Evolutionary conservation across 495 filamentous ascomycete species (phyloP).

Genomic region (Neurospora sp.): DNA sequence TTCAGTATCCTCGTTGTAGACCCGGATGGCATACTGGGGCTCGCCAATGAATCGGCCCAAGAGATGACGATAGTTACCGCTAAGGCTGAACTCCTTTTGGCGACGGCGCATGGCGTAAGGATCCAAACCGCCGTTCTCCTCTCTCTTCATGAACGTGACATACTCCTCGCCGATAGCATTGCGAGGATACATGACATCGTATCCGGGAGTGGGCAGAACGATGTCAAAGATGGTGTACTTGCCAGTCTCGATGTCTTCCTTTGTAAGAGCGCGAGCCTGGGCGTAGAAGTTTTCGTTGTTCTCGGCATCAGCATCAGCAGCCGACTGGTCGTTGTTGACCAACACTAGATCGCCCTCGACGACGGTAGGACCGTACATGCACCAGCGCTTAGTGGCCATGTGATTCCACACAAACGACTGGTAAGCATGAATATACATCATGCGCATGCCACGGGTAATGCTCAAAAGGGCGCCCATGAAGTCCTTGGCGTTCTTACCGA

Average conservation of each 20-base stretch:
- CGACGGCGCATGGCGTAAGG: constrained; percentile 79
- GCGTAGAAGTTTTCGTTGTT: constrained; percentile 48
- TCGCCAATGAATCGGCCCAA: constrained; percentile 53
- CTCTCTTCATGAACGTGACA: constrained; percentile 66
- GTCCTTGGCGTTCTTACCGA: constrained; percentile 45
- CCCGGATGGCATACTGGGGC: constrained; percentile 53
- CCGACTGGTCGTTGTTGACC: constrained; percentile 25
- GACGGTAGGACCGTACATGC: constrained; percentile 55
- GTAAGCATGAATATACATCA: constrained; percentile 96
- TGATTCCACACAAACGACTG: constrained; percentile 91
- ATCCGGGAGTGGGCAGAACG: constrained; percentile 91
- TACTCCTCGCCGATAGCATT: constrained; percentile 81
- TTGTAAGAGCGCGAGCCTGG: constrained; percentile 64
- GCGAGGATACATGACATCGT: constrained; percentile 73
- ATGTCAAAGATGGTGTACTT: constrained; percentile 78
- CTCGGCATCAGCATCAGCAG: constrained; percentile 43
- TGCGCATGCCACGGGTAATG: constrained; percentile 66
- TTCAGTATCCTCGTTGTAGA: constrained; percentile 60
- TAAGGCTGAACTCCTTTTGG: constrained; percentile 80
- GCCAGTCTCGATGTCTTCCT: constrained; percentile 68
- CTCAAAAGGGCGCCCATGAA: constrained; percentile 66
- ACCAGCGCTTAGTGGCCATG: constrained; percentile 69
- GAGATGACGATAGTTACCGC: constrained; percentile 76
- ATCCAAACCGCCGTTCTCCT: constrained; percentile 65
- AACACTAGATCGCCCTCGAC: constrained; percentile 83